These are phyloP conservation scores for Penicillium paradoxum DNA, from an alignment of 495 filamentous ascomycete genomes.

Conservation along the genomic window DNA sequence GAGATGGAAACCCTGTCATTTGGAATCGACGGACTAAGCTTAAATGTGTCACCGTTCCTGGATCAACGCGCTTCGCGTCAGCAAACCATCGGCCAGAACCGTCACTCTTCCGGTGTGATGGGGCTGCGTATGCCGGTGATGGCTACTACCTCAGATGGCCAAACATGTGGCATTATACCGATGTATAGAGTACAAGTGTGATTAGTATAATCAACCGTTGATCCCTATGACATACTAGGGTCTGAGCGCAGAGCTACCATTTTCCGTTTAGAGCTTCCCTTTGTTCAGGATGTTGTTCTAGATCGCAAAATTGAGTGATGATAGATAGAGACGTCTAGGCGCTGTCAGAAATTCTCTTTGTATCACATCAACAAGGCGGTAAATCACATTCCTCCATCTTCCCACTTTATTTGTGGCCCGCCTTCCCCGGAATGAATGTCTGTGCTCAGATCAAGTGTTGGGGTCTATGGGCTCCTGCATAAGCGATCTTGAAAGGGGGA, in stretches of 20 bases:
- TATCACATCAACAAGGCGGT: slow-evolving; percentile 6
- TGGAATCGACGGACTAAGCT: not conserved
- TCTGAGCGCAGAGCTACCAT: not conserved
- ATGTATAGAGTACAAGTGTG: not conserved
- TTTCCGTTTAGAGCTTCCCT: not conserved
- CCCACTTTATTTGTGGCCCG: slow-evolving; percentile 16
- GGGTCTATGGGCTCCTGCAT: slow-evolving; percentile 2
- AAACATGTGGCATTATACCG: slow-evolving; percentile 7
- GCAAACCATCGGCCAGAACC: slow-evolving; percentile 1
- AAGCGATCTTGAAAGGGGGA: slow-evolving; percentile 1
- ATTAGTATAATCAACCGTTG: not conserved
- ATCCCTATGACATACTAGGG: not conserved
- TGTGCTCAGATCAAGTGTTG: slow-evolving; percentile 2
- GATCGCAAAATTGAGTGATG: slow-evolving; percentile 1
- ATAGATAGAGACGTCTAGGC: not conserved
- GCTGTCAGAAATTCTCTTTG: slow-evolving; percentile 3
- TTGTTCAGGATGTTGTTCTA: slow-evolving; percentile 1
- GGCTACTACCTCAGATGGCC: not conserved
- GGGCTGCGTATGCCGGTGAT: slow-evolving; percentile 2
- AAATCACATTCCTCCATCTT: slow-evolving; percentile 19
- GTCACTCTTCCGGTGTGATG: not conserved
- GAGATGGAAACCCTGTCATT: not conserved
- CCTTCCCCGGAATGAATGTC: slow-evolving; percentile 12
- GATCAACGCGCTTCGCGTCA: not conserved
- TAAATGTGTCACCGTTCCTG: slow-evolving; percentile 4